Conservation (phyloP, 352 stramenopile species). For the Phytopythium chamaehyphon region DNA sequence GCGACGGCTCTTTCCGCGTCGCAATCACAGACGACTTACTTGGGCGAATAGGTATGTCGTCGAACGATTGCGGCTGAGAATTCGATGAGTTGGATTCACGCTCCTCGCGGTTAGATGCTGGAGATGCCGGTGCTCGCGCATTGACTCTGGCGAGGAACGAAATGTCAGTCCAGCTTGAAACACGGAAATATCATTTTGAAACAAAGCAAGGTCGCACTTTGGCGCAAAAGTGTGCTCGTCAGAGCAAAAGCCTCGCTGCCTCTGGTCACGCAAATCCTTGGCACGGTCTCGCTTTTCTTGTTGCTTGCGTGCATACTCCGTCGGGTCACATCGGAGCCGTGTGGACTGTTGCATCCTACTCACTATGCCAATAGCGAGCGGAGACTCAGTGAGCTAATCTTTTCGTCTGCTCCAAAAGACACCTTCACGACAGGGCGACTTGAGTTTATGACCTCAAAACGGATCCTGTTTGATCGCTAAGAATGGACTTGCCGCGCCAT, state of each 20-base stretch:
- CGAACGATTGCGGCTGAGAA: slow-evolving; percentile 15
- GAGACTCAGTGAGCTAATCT: not conserved
- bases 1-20: slow-evolving; percentile 16
- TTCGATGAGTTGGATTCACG: slow-evolving; percentile 17
- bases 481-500: too few species aligned
- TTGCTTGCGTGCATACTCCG: slow-evolving; percentile 77
- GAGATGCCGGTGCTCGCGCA: slow-evolving; percentile 3
- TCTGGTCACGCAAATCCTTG: slow-evolving; percentile 69
- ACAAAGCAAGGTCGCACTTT: slow-evolving; percentile 36
- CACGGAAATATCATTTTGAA: not conserved
- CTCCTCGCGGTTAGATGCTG: slow-evolving; percentile 50
- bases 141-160: slow-evolving; percentile 1
- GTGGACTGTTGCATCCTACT: slow-evolving; percentile 14
- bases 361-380: not conserved
- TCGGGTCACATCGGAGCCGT: slow-evolving; percentile 70
- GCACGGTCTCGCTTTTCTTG: slow-evolving; percentile 73
- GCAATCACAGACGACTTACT: slow-evolving; percentile 25
- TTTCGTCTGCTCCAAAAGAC: too few species aligned
- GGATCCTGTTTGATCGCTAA: not conserved
- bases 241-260: slow-evolving; percentile 57
- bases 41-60: slow-evolving; percentile 42
- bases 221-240: slow-evolving; percentile 76
- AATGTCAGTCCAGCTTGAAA: not conserved
- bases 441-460: too few species aligned
- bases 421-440: too few species aligned